phyloP scores from a whole-genome alignment of 208 protist species.

The Naegleria lovaniensis region DNA sequence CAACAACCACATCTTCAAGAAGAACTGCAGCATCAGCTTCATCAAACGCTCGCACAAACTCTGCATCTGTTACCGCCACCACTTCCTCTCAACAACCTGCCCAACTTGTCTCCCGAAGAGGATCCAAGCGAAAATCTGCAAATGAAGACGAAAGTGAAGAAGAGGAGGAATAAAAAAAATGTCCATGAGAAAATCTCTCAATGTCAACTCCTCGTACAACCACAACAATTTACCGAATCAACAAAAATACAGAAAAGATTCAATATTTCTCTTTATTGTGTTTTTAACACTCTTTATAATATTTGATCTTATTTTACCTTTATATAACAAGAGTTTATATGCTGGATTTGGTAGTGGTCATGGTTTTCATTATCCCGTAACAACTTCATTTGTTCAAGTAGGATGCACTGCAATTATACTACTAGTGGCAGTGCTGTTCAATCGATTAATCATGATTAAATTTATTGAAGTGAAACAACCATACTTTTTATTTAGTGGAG shows the following conservation, averaged over 20 bases:
- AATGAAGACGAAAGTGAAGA: too few relatives aligned
- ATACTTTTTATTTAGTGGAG: not conserved
- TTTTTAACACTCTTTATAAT: not conserved
- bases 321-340: constrained; percentile 20
- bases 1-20: too few relatives aligned
- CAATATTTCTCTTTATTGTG: not conserved
- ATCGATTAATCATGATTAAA: not conserved
- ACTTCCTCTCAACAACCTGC: too few relatives aligned
- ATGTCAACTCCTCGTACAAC: too few relatives aligned
- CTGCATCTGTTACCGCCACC: too few relatives aligned
- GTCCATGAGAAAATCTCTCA: too few relatives aligned
- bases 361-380: constrained; percentile 25
- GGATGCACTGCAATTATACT: not conserved
- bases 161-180: too few relatives aligned
- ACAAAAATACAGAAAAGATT: not conserved
- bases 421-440: not conserved
- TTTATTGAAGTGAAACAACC: not conserved
- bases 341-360: not conserved
- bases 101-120: too few relatives aligned
- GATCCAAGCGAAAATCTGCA: too few relatives aligned
- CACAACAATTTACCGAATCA: too few relatives aligned
- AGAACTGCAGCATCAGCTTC: too few relatives aligned
- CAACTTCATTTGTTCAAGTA: not conserved
- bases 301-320: not conserved
- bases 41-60: too few relatives aligned